These are phyloP conservation scores for Micractinium conductrix DNA, from an alignment of 139 green algal genomes.

Conservation along the genomic window DNA sequence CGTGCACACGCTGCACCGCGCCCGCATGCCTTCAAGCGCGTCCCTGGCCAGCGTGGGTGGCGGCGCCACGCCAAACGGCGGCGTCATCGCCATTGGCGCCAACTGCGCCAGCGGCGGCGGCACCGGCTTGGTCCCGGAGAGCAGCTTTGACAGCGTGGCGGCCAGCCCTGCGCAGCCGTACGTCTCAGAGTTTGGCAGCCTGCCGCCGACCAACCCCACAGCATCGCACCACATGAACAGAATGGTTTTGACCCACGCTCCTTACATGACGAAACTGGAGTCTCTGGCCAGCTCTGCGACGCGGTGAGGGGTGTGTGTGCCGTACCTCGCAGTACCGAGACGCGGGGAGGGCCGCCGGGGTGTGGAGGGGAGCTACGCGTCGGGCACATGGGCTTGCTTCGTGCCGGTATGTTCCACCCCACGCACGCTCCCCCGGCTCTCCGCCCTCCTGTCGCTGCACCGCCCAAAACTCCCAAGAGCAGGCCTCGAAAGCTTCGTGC, in stretches of 20 bases:
- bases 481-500: too few species aligned
- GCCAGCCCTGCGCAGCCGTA: not conserved
- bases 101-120: not conserved
- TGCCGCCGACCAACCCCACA: not conserved
- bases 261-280: constrained; percentile 62
- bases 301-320: constrained; percentile 31
- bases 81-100: not conserved
- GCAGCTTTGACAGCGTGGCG: not conserved
- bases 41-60: not conserved
- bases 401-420: too few species aligned
- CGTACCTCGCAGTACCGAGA: too few species aligned
- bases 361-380: too few species aligned
- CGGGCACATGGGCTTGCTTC: too few species aligned
- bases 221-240: constrained; percentile 7
- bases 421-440: too few species aligned
- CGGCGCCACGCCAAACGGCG: not conserved
- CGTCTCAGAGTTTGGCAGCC: constrained; percentile 7
- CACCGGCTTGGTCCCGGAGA: not conserved
- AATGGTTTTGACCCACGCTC: constrained; percentile 13
- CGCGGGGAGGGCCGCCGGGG: too few species aligned
- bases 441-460: too few species aligned
- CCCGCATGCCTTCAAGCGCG: not conserved
- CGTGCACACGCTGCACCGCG: constrained; percentile 23
- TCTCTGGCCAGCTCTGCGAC: constrained; percentile 86
- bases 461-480: not conserved